Base-by-base conservation (phyloP, 108 stramenopile genomes). In the Pseudonitzschia multiseries region DNA sequence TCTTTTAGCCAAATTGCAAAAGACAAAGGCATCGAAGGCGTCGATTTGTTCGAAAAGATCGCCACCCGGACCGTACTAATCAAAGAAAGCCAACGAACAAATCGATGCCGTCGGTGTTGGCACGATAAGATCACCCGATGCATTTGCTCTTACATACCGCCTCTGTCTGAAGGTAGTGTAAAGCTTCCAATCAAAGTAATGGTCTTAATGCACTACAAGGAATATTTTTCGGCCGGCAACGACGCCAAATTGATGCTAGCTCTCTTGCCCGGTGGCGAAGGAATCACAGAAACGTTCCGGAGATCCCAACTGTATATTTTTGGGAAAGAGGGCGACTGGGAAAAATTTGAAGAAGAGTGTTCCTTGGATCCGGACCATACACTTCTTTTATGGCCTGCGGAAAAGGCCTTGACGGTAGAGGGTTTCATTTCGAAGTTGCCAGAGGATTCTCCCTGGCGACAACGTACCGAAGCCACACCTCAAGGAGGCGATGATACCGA, bases 141-240 rank as follows among this genome's bases (percentile, higher is more conserved):
- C 46, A 78, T 78, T 21, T 78, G 77, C 42, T 56, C 54, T 10
- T 26, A 24, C 22, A 56, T 56, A 24, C 54, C 21, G 5, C 29
- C 54, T 51, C 41, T 44, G 22, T 20, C 54, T 44, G 54, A 56
- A 56, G 20, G 2, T 56, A 24, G 10, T 20, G 6, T 54, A 0
- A 44, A 56, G 22, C 53, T 61, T 67, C 46, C 60, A n/a, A 67
- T 78, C 40, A 78, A 78, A 17, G 52, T 78, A 9, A 50, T 67
- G 4, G 32, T 78, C 26, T 71, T 78, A 65, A 82, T 79, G 46
- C 77, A 78, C 28, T 66, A 72, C 44, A 78, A 78, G 29, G 77
- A 78, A 59, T 78, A 68, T 42, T 46, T 73, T 28, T 78, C 65
- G 29, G 77, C 77, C 18, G 77, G 77, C 0, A 78, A 78, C 44